Conservation (phyloP, 139 green algal species). For the Coelastrella sp. region DNA sequence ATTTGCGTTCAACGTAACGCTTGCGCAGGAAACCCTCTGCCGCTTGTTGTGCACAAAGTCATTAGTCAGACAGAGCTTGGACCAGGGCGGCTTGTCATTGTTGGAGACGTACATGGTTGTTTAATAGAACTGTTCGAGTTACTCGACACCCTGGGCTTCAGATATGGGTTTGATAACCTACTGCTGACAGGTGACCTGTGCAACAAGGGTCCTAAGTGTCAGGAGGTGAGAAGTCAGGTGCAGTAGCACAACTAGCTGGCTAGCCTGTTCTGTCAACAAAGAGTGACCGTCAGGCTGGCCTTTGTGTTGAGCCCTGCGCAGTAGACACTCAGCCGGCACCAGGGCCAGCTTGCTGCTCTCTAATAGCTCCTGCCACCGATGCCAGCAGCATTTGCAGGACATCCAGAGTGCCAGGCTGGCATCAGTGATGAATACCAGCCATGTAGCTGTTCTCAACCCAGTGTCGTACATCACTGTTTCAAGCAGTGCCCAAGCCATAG, state of each 20-base stretch:
- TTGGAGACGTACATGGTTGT: constrained; percentile 28
- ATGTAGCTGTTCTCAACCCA: no score
- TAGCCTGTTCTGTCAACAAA: background rate
- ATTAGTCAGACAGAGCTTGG: constrained; percentile 15
- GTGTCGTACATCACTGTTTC: no score
- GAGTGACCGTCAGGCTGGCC: no score
- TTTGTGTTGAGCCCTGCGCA: no score
- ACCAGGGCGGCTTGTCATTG: constrained; percentile 6
- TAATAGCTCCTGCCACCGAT: no score
- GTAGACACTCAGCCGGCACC: no score
- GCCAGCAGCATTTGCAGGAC: no score
- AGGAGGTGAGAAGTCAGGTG: constrained; percentile 9
- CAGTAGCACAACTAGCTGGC: background rate
- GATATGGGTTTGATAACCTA: constrained; percentile 11
- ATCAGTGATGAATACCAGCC: no score
- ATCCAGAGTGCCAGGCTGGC: no score
- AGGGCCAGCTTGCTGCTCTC: no score
- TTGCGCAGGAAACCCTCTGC: constrained; percentile 22
- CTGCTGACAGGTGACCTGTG: background rate
- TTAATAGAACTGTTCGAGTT: background rate
- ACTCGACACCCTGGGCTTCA: background rate
- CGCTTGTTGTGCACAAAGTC: background rate
- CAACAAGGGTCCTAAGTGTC: constrained; percentile 41
- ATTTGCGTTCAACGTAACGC: background rate
- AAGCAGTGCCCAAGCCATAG: no score